Evolutionary conservation across 371 early-diverging fungal species (phyloP).

Genomic region (Apophysomyces sp.): DNA sequence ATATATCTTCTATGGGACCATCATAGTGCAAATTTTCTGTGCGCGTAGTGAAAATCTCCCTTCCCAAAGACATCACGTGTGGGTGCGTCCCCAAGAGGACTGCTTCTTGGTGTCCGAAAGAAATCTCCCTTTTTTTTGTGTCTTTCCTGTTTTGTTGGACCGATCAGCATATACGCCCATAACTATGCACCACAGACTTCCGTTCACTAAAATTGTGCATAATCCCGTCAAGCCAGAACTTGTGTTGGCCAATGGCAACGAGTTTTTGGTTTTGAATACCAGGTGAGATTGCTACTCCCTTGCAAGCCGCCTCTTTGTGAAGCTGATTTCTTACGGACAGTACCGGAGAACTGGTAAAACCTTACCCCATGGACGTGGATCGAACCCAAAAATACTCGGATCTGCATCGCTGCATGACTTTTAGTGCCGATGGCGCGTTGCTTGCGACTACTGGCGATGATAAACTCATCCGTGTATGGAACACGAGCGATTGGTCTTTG

Average conservation of each 20-base stretch:
- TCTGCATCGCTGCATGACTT: constrained; percentile 55
- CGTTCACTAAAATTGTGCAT: constrained; percentile 53
- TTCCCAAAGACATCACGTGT: no score
- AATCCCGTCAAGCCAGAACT: constrained; percentile 53
- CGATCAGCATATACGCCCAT: no score
- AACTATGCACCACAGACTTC: constrained; percentile 37
- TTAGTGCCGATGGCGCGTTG: constrained; percentile 57
- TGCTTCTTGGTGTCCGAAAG: no score
- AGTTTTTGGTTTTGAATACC: constrained; percentile 58
- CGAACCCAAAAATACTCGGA: constrained; percentile 39
- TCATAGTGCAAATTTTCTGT: no score
- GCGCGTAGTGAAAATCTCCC: no score
- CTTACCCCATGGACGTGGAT: constrained; percentile 19
- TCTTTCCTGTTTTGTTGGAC: no score
- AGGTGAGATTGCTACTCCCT: constrained; percentile 30
- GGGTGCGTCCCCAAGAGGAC: no score
- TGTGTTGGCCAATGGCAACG: constrained; percentile 58
- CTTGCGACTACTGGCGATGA: constrained; percentile 72
- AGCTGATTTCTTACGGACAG: constrained; percentile 13
- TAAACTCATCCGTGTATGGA: constrained; percentile 70
- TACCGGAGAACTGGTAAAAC: constrained; percentile 44
- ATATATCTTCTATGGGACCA: no score
- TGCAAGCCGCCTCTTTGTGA: background rate
- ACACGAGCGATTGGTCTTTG: constrained; percentile 61
- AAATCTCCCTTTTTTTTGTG: no score